Conservation (phyloP, 345 rosid species). For the Citrus maxima region DNA sequence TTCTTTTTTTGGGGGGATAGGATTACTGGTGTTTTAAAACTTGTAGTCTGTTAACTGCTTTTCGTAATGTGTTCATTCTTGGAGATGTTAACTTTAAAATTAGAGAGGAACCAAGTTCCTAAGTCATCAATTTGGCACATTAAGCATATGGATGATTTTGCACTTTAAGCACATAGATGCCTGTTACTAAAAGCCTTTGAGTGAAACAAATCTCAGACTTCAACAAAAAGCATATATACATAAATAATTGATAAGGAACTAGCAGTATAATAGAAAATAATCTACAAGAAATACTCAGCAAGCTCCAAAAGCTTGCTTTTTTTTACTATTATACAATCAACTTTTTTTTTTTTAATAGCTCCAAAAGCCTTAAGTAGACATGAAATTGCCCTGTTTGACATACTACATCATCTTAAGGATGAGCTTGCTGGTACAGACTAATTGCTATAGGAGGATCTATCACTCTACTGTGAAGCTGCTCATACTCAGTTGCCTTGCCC, state of each 20-base stretch:
- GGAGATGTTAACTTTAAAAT: neutral
- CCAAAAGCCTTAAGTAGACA: neutral
- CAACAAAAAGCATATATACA: neutral
- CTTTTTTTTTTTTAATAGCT: conserved; percentile 2
- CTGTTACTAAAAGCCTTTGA: neutral
- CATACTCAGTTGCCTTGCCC: conserved; percentile 36
- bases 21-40: too few relatives aligned
- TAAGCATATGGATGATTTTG: neutral
- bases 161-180: neutral
- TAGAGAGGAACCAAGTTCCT: neutral
- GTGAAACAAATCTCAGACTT: neutral
- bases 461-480: conserved; percentile 40
- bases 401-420: conserved; percentile 13
- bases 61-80: neutral
- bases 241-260: neutral
- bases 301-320: too few relatives aligned
- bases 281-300: neutral
- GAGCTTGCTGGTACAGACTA: conserved; percentile 27
- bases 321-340: neutral
- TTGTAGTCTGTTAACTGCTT: neutral
- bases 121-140: neutral
- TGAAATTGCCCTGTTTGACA: conserved; percentile 1
- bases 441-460: conserved; percentile 30
- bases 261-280: neutral
- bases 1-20: too few relatives aligned